These are phyloP conservation scores for Coniferiporia sulphurascens DNA, from an alignment of 1,284 basidiomycete genomes.

Conservation along the genomic window DNA sequence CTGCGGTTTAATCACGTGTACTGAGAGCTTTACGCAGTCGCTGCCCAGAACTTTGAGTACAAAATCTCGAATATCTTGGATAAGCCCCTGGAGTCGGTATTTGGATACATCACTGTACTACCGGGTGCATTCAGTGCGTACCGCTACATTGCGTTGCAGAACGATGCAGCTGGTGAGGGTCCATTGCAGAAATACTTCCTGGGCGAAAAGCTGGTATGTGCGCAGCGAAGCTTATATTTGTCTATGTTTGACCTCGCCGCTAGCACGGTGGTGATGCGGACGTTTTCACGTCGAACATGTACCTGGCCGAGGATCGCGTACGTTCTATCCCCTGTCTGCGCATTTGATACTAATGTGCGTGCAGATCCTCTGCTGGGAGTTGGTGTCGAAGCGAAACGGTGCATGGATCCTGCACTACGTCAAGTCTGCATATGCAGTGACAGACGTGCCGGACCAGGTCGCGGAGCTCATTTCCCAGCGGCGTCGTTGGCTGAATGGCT, in stretches of 20 bases:
- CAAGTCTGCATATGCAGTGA: conserved; percentile 88
- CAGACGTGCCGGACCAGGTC: conserved; percentile 86
- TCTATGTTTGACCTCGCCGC: background rate
- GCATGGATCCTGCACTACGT: conserved; percentile 93
- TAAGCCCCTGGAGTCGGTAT: conserved; percentile 82
- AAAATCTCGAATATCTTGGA: conserved; percentile 95
- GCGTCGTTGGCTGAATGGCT: conserved; percentile 94
- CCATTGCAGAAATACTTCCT: conserved; percentile 94
- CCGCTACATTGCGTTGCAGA: conserved; percentile 87
- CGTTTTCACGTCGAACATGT: conserved; percentile 95
- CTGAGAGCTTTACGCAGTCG: conserved; percentile 39
- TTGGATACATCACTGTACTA: conserved; percentile 90
- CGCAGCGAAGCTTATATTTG: conserved; percentile 17
- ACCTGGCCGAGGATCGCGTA: conserved; percentile 84
- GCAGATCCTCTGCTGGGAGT: conserved; percentile 88
- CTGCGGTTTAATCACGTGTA: background rate
- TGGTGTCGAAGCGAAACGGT: conserved; percentile 82
- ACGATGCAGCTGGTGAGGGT: conserved; percentile 77
- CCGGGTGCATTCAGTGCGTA: conserved; percentile 94
- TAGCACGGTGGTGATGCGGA: conserved; percentile 81
- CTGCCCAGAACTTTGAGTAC: conserved; percentile 95
- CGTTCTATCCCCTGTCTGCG: conserved; percentile 24
- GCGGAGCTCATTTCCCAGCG: conserved; percentile 91
- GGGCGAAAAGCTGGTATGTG: conserved; percentile 78
- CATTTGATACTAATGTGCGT: conserved; percentile 17